Evolutionary conservation across 192 early-diverging fungal genomes (phyloP).

Genomic region (Mortierella alpina): DNA sequence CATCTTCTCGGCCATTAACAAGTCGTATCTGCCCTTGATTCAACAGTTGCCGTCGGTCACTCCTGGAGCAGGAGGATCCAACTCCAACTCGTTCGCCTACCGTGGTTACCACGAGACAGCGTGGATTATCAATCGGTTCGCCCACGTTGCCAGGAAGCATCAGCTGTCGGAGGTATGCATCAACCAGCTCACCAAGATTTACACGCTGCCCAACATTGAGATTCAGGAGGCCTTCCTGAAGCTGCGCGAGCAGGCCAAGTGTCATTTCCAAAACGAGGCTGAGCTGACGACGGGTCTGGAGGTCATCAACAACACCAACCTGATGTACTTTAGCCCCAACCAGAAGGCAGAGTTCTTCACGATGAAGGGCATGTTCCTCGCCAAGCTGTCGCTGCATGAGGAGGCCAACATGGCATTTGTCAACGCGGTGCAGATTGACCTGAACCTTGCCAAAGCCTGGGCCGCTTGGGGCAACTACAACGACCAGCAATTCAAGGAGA

Average conservation of each 20-base stretch:
- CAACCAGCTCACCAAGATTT: conserved; percentile 92
- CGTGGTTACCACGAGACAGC: conserved; percentile 99
- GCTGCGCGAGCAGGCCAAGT: conserved; percentile 97
- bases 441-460: conserved; percentile 93
- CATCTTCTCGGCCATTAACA: conserved; percentile 96
- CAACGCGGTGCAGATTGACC: conserved; percentile 89
- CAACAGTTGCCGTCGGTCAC: conserved; percentile 64
- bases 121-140: conserved; percentile 99
- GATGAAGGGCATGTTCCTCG: conserved; percentile 94
- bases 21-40: conserved; percentile 89
- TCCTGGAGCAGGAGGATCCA: conserved; percentile 60
- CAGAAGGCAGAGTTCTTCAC: conserved; percentile 99
- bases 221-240: conserved; percentile 99
- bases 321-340: conserved; percentile 89
- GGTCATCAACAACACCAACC: conserved; percentile 99
- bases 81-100: conserved; percentile 90
- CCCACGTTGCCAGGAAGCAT: conserved; percentile 95
- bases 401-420: conserved; percentile 94
- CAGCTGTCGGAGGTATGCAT: conserved; percentile 95
- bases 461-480: conserved; percentile 96
- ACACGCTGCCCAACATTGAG: conserved; percentile 99
- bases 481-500: conserved; percentile 89
- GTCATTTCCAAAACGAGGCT: conserved; percentile 88
- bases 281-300: conserved; percentile 95
- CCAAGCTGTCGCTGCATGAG: conserved; percentile 84